Conservation (phyloP, 352 stramenopile genomes). For the Aphanomyces astaci region DNA sequence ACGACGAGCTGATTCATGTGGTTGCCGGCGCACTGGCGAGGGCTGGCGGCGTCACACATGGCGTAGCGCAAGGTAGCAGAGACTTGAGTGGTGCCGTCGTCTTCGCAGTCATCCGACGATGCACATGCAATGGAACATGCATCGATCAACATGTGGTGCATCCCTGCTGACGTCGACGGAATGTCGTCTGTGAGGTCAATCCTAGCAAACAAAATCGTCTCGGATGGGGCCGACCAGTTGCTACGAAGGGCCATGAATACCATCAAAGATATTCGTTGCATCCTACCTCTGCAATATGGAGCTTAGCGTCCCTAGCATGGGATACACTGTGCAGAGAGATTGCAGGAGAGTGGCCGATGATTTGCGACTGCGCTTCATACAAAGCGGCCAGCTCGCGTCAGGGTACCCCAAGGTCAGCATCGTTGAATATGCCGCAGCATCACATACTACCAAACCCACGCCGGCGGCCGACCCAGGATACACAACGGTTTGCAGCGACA, state of each 20-base stretch:
- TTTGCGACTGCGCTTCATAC: not conserved
- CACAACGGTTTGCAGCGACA: not conserved
- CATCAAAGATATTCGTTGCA: too few species aligned
- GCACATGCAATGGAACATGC: not conserved
- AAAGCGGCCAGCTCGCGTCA: not conserved
- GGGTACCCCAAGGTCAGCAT: not conserved
- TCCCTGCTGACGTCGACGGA: not conserved
- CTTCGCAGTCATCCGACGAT: not conserved
- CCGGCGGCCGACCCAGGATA: not conserved
- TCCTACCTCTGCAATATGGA: too few species aligned
- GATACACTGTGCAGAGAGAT: not conserved
- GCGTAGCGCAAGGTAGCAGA: not conserved
- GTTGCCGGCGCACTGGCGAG: not conserved
- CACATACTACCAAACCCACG: not conserved
- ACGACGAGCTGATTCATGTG: not conserved
- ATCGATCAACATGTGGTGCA: not conserved
- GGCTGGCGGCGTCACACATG: not conserved
- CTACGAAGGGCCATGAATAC: too few species aligned
- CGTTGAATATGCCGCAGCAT: not conserved
- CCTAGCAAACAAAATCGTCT: not conserved
- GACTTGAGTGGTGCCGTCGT: not conserved
- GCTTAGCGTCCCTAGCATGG: not conserved
- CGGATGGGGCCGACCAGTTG: not conserved
- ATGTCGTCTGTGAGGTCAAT: not conserved
- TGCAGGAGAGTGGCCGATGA: not conserved